Base-by-base conservation (phyloP, 2,329 filamentous ascomycete species). In the Clarireedia paspali region DNA sequence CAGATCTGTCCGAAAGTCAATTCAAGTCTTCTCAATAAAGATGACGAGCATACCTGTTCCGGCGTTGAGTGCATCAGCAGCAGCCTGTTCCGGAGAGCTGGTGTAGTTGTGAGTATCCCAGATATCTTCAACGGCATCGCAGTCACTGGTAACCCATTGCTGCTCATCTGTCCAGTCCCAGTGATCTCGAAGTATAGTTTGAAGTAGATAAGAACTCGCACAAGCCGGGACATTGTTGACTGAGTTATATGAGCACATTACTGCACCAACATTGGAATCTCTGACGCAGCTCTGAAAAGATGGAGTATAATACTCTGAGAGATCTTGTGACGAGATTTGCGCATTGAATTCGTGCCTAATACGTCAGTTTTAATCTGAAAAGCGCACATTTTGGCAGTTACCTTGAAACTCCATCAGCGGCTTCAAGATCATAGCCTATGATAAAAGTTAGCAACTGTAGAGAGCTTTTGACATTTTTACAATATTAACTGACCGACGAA, bases 191-290 rank as follows among this genome's bases (percentile, higher is more conserved):
- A 89, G 73, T 15, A 89, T 73, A 0, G 78, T 79, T 59, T 84
- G 75, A 38, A 88, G 73, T 0, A 88, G 74, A 60, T 83, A 88
- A 0, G 74, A 72, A 60, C 80, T 80, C 0, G 82, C 81, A 61
- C 85, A 88, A 2, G 82, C 77, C 0, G 85, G 84, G 0, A 82
- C 75, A 0, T 84, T 85, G 56, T 88, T 86, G 42, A 88, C 74
- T 0, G 82, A 72, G 60, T 88, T 84, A 66, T 84, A 84, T 0
- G 76, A 77, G 63, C 80, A 83, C 81, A 84, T 84, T 60, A 84
- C 73, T 34, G 81, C 83, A 15, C 75, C 74, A 3, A 79, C 78
- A 48, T 76, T 75, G 4, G 77, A 76, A 63, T 84, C 80, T 12
- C 78, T 74, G 46, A 77, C 81, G 67, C 84, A 87, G 66, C 76